Percentiles rank a stretch among this genome's conserved stretches.
These are phyloP conservation scores for Tolypocladium ophioglossoides DNA, from an alignment of 2,329 filamentous ascomycete species.

Conservation along the genomic window DNA sequence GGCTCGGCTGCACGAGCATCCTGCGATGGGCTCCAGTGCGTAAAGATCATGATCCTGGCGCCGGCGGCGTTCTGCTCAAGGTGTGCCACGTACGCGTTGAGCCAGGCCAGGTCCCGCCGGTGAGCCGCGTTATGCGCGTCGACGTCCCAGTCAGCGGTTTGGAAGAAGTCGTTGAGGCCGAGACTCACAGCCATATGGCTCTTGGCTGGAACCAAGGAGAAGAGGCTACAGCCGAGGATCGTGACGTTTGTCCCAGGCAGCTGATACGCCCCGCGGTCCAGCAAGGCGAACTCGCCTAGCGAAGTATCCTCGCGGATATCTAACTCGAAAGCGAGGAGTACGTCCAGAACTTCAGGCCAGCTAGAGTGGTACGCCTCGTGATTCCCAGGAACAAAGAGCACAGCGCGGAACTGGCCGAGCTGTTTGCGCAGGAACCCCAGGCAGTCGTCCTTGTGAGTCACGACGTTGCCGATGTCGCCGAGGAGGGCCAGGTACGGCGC, in stretches of 20 bases:
- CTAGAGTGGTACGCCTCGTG: constrained; percentile 40
- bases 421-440: constrained; percentile 35
- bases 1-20: constrained; percentile 23
- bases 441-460: constrained; percentile 26
- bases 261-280: constrained; percentile 19
- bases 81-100: constrained; percentile 24
- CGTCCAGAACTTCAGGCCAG: constrained; percentile 20
- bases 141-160: too few species aligned
- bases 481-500: constrained; percentile 43
- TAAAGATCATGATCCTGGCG: constrained; percentile 23
- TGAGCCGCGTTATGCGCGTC: constrained; percentile 16
- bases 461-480: constrained; percentile 42
- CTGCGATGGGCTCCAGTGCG: constrained; percentile 30
- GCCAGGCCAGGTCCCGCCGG: constrained; percentile 28
- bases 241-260: constrained; percentile 9
- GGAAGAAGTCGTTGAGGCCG: too few species aligned
- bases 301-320: constrained; percentile 10
- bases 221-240: too few species aligned
- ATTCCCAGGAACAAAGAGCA: constrained; percentile 45
- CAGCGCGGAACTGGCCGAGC: constrained; percentile 33
- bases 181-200: too few species aligned
- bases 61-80: constrained; percentile 11
- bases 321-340: constrained; percentile 21
- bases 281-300: constrained; percentile 27
- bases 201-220: too few species aligned